phyloP scores from a whole-genome alignment of 768 basidiomycete genomes.

The Lentinula detonsa region DNA sequence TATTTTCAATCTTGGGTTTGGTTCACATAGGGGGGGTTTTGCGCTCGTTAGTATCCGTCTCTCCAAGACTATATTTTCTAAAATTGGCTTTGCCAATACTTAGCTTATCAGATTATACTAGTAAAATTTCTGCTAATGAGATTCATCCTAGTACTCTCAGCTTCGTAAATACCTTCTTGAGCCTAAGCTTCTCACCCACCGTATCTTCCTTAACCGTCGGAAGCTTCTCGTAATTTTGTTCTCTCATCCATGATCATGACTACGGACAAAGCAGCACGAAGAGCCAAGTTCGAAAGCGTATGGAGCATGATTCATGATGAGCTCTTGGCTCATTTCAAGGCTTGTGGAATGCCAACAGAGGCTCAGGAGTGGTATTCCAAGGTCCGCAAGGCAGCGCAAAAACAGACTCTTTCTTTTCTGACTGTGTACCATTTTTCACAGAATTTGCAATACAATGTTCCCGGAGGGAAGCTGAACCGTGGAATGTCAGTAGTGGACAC shows the following conservation, averaged over 20 bases:
- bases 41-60: too few species aligned
- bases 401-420: background rate
- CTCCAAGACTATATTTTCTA: too few species aligned
- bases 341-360: conserved; percentile 76
- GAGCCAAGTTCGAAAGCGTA: conserved; percentile 64
- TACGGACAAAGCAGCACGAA: conserved; percentile 34
- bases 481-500: conserved; percentile 94
- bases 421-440: conserved; percentile 20
- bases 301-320: conserved; percentile 73
- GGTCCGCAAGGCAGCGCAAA: conserved; percentile 35
- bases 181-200: too few species aligned
- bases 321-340: conserved; percentile 60
- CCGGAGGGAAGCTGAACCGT: conserved; percentile 93
- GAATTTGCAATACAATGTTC: conserved; percentile 93
- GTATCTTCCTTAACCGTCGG: too few species aligned
- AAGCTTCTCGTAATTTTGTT: background rate
- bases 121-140: too few species aligned
- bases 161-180: too few species aligned
- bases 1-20: too few species aligned
- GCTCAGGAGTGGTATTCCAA: conserved; percentile 80
- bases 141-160: too few species aligned
- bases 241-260: background rate
- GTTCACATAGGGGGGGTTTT: too few species aligned
- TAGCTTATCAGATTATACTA: too few species aligned
- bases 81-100: too few species aligned